Evolutionary conservation across 768 basidiomycete genomes (phyloP), one percentile per base, ranked within the genome.

Genomic region (Leucocoprinus birnbaumii): DNA sequence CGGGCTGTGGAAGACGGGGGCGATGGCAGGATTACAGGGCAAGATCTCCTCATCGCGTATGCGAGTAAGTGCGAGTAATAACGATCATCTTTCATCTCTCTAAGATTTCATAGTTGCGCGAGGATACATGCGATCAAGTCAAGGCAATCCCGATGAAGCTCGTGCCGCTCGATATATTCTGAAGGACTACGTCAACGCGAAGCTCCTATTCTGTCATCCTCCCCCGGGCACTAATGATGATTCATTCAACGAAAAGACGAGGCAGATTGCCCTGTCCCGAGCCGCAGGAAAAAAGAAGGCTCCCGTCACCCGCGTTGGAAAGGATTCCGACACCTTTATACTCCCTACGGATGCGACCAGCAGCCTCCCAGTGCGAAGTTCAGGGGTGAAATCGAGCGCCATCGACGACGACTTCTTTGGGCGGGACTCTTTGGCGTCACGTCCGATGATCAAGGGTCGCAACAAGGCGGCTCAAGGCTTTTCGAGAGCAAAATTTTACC

Each of bases 61-160:
- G 94, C 95, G n/a, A 87, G 96, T 98, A 70, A 66, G 94, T 83
- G 7, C 13, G 31, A 35, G 16, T 31, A 57, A n/a, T n/a, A n/a
- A n/a, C n/a, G n/a, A n/a, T n/a, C 57, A 47, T 7, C 18, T 14
- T 34, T 31, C 26, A 35, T 43, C n/a, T 27, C 37, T 43, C n/a
- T 38, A 31, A 65, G 48, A 13, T n/a, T n/a, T 37, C 24, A 37
- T 58, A 99, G 97, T 98, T 63, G 96, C 85, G 25, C 79, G 96
- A 61, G 97, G 97, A 31, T 97, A 89, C 70, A 90, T 86, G 65
- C 85, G 96, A 37, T 85, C 94, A 1, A 93, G 96, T 1, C 93
- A 95, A 73, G 97, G 97, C 41, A 97, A 95, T 70, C 95, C 96
- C 9, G 97, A 99, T 65, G 94, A 98, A 66, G 93, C 97, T 26